phyloP scores from a whole-genome alignment of 768 basidiomycete genomes.

The Suillus cothurnatus region DNA sequence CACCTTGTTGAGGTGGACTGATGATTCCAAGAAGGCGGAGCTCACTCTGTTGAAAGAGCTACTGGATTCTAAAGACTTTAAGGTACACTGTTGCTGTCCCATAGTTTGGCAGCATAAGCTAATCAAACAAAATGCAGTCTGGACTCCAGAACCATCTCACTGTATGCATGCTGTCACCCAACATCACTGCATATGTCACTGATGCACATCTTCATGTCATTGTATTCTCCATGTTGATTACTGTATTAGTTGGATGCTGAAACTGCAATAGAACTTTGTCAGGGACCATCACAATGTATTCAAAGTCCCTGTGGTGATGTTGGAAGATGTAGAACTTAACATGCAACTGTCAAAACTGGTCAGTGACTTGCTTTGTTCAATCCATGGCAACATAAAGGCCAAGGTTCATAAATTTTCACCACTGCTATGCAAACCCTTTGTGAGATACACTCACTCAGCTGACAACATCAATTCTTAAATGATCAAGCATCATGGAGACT shows the following conservation, averaged over 20 bases:
- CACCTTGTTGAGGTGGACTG: no score
- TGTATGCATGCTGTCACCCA: constrained; percentile 11
- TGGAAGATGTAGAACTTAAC: background rate
- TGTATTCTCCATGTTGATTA: background rate
- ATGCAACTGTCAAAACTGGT: background rate
- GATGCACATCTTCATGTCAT: constrained; percentile 5
- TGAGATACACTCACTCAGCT: background rate
- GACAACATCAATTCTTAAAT: background rate
- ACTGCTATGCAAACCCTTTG: background rate
- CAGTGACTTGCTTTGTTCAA: background rate
- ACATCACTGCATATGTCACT: constrained; percentile 5
- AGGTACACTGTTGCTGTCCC: background rate
- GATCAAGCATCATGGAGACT: constrained; percentile 7
- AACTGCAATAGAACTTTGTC: constrained; percentile 6
- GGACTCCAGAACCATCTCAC: background rate
- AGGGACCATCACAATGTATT: constrained; percentile 4
- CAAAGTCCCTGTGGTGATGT: constrained; percentile 4
- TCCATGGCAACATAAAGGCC: constrained; percentile 5
- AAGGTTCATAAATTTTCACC: background rate
- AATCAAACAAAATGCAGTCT: background rate
- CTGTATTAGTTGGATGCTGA: background rate
- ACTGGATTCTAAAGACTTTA: background rate
- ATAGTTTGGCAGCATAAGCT: no score
- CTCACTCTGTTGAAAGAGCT: background rate
- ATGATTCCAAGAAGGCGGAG: no score